Evolutionary conservation across 139 green algal genomes (phyloP), one percentile per base, ranked within the genome.

Genomic region (Chlorella sp.): DNA sequence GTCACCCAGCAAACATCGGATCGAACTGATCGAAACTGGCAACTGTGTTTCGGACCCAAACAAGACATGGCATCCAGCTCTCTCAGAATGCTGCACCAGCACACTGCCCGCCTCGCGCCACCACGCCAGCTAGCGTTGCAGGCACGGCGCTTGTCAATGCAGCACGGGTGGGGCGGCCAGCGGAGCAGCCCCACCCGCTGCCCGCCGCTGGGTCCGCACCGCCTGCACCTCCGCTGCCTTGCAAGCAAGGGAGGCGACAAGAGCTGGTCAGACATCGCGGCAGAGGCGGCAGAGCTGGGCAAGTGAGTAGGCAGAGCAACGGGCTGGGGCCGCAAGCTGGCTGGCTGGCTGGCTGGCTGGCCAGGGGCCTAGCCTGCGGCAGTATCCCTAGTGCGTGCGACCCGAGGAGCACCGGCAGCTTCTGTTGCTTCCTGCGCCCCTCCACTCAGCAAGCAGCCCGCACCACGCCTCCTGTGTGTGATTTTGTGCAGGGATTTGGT

Each of bases 191-290:
- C 34, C 34, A 16, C 75, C 11, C 75, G 34, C 14, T 34, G 34
- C 75, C 34, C 75, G 36, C 34, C 36, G n/a, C 34, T 21, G 42
- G 75, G 75, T 7, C 32, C 28, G 32, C 60, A 69, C 61, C 60
- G 26, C 36, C 61, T 60, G 14, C 22, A 24, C 2, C 75, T 90
- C n/a, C 77, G 87, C 61, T 90, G 87, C 64, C 39, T 90, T 30
- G 87, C 87, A 24, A 79, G 69, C n/a, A 81, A 66, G 19, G 37
- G 78, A 26, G 79, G 34, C 57, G 86, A 90, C 22, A 86, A 86
- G 21, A 75, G 30, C 39, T 90, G 87, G 87, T 64, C 36, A 14
- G 87, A 87, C 12, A 90, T 90, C 24, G 87, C 87, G 28, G n/a
- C 39, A 37, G 87, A 90, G n/a, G 87, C 87, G 0, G 78, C 60